These are phyloP conservation scores for Boletus rubescentipes DNA, from an alignment of 768 basidiomycete genomes.

Conservation along the genomic window DNA sequence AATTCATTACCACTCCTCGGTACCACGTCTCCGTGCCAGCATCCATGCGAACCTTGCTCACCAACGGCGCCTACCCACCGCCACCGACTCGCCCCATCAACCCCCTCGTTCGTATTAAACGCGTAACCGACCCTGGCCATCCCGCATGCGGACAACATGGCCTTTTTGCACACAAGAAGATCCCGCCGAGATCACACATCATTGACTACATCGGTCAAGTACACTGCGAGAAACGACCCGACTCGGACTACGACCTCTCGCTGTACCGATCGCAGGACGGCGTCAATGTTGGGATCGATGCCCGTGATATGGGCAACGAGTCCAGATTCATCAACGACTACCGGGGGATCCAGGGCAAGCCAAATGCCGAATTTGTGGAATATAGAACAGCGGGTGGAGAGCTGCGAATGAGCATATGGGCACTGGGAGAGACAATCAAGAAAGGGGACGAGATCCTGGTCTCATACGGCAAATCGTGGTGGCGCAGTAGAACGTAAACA, in stretches of 20 bases:
- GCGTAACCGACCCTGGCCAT: slow-evolving; percentile 55
- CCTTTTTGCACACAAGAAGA: slow-evolving; percentile 74
- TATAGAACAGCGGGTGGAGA: slow-evolving; percentile 53
- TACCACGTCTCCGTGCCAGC: slow-evolving; percentile 61
- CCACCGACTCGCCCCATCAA: slow-evolving; percentile 10
- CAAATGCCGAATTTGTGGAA: slow-evolving; percentile 74
- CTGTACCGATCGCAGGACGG: slow-evolving; percentile 60
- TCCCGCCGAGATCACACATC: slow-evolving; percentile 63
- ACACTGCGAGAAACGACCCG: slow-evolving; percentile 70
- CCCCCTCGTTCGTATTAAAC: slow-evolving; percentile 53
- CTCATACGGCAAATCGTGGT: slow-evolving; percentile 88
- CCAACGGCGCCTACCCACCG: slow-evolving; percentile 16
- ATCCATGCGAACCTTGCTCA: slow-evolving; percentile 40
- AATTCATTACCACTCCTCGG: slow-evolving; percentile 49
- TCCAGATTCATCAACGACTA: slow-evolving; percentile 91
- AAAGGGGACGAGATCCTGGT: slow-evolving; percentile 87
- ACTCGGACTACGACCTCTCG: slow-evolving; percentile 87
- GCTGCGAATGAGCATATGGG: slow-evolving; percentile 78
- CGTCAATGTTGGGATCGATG: slow-evolving; percentile 75
- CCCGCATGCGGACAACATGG: slow-evolving; percentile 80
- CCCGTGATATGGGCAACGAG: slow-evolving; percentile 75
- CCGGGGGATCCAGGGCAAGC: slow-evolving; percentile 65
- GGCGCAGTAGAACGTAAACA: slow-evolving; percentile 42
- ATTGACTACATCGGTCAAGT: slow-evolving; percentile 84
- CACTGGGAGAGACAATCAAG: slow-evolving; percentile 52